Percentiles rank a stretch among this genome's conserved stretches.
Evolutionary conservation across 129 eudicot genomes (phyloP).

Genomic region (Kitagawia praeruptora): DNA sequence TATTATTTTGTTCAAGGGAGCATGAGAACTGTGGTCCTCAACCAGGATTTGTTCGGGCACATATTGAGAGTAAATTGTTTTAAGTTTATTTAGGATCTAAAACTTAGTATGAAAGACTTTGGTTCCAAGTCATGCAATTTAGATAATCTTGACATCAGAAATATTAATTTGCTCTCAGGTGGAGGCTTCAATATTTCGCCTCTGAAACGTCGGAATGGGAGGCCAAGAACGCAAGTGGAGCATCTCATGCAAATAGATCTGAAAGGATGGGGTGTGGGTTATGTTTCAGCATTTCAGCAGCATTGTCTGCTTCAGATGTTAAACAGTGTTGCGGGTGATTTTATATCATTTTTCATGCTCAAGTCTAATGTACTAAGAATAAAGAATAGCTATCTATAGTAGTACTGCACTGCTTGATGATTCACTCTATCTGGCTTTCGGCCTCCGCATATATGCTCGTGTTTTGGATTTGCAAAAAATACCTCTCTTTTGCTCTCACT

Average conservation of each 20-base stretch:
- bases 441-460: not conserved
- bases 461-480: not conserved
- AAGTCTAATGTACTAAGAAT: not conserved
- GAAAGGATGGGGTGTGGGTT: conserved; percentile 97
- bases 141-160: not conserved
- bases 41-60: conserved; percentile 97
- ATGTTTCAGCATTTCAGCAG: conserved; percentile 86
- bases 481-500: not conserved
- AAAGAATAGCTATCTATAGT: not conserved
- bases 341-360: conserved; percentile 14
- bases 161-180: conserved; percentile 41
- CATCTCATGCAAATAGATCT: conserved; percentile 97
- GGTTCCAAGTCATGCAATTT: conserved; percentile 13
- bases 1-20: conserved; percentile 88
- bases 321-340: conserved; percentile 92
- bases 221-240: conserved; percentile 92
- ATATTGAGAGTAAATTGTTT: conserved; percentile 73
- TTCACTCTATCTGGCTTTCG: not conserved
- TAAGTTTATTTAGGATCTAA: conserved; percentile 4
- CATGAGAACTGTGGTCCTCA: conserved; percentile 95
- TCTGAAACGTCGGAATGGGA: conserved; percentile 77
- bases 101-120: conserved; percentile 6
- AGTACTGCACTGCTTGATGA: conserved; percentile 10
- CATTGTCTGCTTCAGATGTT: conserved; percentile 93
- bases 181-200: conserved; percentile 97